These are phyloP conservation scores for Cenococcum geophilum DNA, from an alignment of 495 filamentous ascomycete genomes.

Conservation along the genomic window DNA sequence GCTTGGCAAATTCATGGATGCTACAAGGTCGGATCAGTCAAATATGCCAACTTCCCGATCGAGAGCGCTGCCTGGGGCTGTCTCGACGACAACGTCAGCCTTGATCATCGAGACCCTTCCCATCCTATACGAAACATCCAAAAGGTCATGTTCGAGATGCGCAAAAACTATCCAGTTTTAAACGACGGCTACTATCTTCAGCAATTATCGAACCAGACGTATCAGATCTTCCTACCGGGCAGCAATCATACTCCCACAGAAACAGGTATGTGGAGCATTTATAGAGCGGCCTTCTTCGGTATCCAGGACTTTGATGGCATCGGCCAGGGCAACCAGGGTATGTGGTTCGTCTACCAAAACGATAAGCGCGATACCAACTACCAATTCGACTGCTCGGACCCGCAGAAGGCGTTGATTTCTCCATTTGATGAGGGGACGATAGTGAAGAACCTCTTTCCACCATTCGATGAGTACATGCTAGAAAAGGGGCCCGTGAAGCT, in stretches of 20 bases:
- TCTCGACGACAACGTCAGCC: constrained; percentile 56
- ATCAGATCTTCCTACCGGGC: constrained; percentile 47
- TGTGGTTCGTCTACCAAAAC: constrained; percentile 67
- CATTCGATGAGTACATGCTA: constrained; percentile 57
- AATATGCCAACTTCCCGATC: constrained; percentile 58
- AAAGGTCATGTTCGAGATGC: constrained; percentile 61
- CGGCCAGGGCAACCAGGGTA: constrained; percentile 51
- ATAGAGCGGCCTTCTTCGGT: constrained; percentile 49
- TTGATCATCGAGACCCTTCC: constrained; percentile 65
- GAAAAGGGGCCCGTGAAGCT: too few relatives aligned
- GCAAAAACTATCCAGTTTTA: constrained; percentile 52
- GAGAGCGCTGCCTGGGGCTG: constrained; percentile 49
- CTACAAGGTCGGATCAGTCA: constrained; percentile 50
- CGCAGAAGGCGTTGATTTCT: constrained; percentile 54
- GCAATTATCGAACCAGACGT: constrained; percentile 55
- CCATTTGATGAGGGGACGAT: constrained; percentile 53
- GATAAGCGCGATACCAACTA: constrained; percentile 49
- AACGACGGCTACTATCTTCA: constrained; percentile 57
- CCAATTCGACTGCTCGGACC: constrained; percentile 52
- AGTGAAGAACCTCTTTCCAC: constrained; percentile 61
- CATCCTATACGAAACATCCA: constrained; percentile 61
- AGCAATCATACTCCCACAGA: constrained; percentile 52
- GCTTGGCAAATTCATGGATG: constrained; percentile 69
- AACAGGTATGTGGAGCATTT: constrained; percentile 61
- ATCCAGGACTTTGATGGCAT: constrained; percentile 40